Percentiles rank a stretch among this genome's conserved stretches.
Conservation (phyloP, 345 rosid species). For the Crucihimalaya himalaica region DNA sequence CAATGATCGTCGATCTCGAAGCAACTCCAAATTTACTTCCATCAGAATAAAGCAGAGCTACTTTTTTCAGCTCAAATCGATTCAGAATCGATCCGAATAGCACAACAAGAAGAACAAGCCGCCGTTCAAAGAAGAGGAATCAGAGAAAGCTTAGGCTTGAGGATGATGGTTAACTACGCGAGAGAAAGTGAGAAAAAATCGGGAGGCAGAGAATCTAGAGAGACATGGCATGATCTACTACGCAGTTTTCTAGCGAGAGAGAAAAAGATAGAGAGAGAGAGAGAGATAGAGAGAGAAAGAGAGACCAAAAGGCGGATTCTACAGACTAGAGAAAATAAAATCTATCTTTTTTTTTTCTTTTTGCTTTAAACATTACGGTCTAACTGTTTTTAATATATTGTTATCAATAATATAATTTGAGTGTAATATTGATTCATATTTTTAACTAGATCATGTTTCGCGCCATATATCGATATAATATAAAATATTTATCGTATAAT, state of each 20-base stretch:
- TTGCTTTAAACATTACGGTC: background rate
- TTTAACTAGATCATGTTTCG: background rate
- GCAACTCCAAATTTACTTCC: slow-evolving; percentile 25
- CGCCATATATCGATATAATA: background rate
- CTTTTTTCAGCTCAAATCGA: slow-evolving; percentile 23
- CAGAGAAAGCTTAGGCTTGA: slow-evolving; percentile 15
- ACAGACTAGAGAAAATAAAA: slow-evolving; percentile 31
- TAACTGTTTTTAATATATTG: slow-evolving; percentile 1
- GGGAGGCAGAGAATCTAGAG: slow-evolving; percentile 42
- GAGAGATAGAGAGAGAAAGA: slow-evolving; percentile 40
- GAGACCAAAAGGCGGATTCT: slow-evolving; percentile 34
- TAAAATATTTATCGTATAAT: background rate
- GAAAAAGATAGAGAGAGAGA: slow-evolving; percentile 24
- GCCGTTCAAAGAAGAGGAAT: background rate
- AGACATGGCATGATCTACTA: slow-evolving; percentile 44
- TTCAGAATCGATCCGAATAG: slow-evolving; percentile 29
- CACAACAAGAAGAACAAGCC: background rate
- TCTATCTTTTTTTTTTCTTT: background rate
- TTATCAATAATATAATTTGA: background rate
- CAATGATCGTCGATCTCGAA: slow-evolving; percentile 37
- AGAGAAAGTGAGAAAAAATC: slow-evolving; percentile 37
- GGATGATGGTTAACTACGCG: background rate
- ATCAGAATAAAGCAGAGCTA: slow-evolving; percentile 6
- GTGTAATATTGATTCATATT: background rate
- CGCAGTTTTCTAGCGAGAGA: slow-evolving; percentile 37